Conservation (phyloP, 225 moss, liverwort and hornwort genomes). For the Pseudoscleropodium purum region DNA sequence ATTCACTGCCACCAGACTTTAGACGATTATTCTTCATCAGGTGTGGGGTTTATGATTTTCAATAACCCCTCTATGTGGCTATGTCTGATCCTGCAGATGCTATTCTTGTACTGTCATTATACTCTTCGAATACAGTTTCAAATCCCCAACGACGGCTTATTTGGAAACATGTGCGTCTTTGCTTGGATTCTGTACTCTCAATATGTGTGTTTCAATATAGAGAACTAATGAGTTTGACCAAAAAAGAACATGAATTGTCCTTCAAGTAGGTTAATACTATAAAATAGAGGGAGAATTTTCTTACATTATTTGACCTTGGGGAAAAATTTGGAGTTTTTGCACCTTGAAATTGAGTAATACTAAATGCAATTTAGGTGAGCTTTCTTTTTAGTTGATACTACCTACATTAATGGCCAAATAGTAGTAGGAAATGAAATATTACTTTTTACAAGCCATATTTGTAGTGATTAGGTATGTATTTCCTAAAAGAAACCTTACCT, state of each 20-base stretch:
- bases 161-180: background rate
- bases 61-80: background rate
- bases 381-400: background rate
- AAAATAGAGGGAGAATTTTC: background rate
- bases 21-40: background rate
- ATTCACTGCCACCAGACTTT: background rate
- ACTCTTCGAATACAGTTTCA: background rate
- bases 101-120: conserved; percentile 17
- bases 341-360: background rate
- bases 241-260: background rate
- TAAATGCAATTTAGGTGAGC: background rate
- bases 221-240: background rate
- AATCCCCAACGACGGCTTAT: background rate
- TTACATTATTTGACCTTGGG: background rate
- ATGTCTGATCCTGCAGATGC: conserved; percentile 1
- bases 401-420: background rate
- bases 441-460: background rate
- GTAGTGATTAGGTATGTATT: background rate
- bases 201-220: background rate
- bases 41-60: background rate
- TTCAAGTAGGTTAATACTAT: background rate
- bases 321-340: background rate
- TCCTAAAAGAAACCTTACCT: accelerated
- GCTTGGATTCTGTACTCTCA: background rate
- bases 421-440: background rate